These are phyloP conservation scores for Polygonum maritimum DNA, from an alignment of 148 eudicot genomes.

Conservation along the genomic window DNA sequence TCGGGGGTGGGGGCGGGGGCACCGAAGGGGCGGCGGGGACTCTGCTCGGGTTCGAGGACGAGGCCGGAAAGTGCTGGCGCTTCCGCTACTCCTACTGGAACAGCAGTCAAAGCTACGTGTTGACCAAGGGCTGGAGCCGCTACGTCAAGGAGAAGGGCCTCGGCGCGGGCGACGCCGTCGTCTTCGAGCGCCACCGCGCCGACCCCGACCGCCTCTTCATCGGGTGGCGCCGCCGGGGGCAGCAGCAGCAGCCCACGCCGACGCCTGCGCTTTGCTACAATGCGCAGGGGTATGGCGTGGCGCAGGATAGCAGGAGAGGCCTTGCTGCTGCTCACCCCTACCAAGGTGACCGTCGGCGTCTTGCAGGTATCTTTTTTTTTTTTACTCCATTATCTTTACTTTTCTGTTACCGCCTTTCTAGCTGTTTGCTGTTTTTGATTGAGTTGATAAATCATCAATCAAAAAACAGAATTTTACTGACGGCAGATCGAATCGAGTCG, in stretches of 20 bases:
- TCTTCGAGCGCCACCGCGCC: slow-evolving; percentile 46
- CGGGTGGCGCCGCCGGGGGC: slow-evolving; percentile 43
- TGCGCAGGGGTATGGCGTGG: neutral
- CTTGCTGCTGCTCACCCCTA: slow-evolving; percentile 17
- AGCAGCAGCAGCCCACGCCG: neutral
- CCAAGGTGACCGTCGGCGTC: slow-evolving; percentile 37
- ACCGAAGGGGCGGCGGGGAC: slow-evolving; percentile 17
- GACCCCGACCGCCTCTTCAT: slow-evolving; percentile 49
- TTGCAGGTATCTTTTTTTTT: slow-evolving; percentile 32
- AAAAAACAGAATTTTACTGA: neutral
- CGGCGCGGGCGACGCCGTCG: slow-evolving; percentile 73
- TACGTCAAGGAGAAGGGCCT: slow-evolving; percentile 80
- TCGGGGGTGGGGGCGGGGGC: slow-evolving; percentile 9
- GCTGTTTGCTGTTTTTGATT: neutral
- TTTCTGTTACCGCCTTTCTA: neutral
- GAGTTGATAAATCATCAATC: neutral
- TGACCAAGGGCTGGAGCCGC: slow-evolving; percentile 94
- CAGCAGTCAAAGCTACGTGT: slow-evolving; percentile 89
- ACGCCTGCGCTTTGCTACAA: neutral
- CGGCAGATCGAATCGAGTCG: neutral
- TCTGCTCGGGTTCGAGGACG: slow-evolving; percentile 51
- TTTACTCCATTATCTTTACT: too few relatives aligned
- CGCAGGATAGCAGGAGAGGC: neutral
- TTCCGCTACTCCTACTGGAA: slow-evolving; percentile 93
- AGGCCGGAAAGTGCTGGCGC: slow-evolving; percentile 43